Evolutionary conservation across 306 rosid species (phyloP).

Genomic region (Lotus japonicus): DNA sequence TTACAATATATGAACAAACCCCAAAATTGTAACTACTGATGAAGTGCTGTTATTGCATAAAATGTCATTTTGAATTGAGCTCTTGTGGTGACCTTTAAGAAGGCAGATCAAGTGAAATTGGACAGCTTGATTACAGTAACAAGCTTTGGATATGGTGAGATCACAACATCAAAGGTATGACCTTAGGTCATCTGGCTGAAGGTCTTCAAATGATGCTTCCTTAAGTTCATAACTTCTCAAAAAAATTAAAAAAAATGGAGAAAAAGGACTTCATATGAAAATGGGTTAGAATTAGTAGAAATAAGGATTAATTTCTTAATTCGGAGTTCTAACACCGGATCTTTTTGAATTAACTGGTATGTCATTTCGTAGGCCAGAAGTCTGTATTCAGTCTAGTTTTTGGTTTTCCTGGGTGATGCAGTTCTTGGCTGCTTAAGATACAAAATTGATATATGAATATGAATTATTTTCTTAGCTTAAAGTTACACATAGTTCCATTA

Average conservation of each 20-base stretch:
- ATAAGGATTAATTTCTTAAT: background rate
- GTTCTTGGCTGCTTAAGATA: slow-evolving; percentile 1
- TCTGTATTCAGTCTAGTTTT: background rate
- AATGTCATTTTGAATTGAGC: slow-evolving; percentile 15
- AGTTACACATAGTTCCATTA: background rate
- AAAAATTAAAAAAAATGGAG: background rate
- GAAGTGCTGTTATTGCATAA: slow-evolving; percentile 7
- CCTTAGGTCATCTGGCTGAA: background rate
- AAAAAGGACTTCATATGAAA: background rate
- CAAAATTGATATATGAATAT: background rate
- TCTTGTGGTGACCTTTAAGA: background rate
- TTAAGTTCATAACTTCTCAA: background rate
- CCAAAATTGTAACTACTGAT: slow-evolving; percentile 9
- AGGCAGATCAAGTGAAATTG: background rate
- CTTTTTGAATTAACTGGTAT: slow-evolving; percentile 7
- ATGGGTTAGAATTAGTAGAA: background rate
- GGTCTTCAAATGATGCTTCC: slow-evolving; percentile 4
- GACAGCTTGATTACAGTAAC: background rate
- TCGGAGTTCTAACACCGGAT: background rate
- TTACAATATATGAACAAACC: slow-evolving; percentile 14
- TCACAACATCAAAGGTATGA: background rate
- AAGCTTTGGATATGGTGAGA: slow-evolving; percentile 1
- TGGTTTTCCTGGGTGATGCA: background rate
- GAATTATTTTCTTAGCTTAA: background rate
- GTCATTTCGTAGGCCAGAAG: background rate